These are phyloP conservation scores for Niebla homalea DNA, from an alignment of 495 filamentous ascomycete genomes.

Conservation along the genomic window DNA sequence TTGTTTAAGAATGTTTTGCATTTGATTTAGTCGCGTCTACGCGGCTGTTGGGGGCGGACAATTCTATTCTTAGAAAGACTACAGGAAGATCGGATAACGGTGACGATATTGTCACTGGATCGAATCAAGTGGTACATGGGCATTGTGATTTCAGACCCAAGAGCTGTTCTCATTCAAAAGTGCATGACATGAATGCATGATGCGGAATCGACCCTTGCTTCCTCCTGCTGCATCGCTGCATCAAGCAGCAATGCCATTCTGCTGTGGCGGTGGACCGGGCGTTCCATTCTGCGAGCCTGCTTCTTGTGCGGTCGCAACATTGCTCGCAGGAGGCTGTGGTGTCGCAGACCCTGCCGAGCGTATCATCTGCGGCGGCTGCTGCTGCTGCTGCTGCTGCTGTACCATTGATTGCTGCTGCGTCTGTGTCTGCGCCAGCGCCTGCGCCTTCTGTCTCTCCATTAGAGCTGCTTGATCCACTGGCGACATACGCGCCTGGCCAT, in stretches of 20 bases:
- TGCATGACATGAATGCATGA: no score
- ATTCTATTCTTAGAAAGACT: no score
- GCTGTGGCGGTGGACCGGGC: slow-evolving; percentile 22
- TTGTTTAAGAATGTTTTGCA: no score
- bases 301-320: slow-evolving; percentile 22
- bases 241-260: slow-evolving; percentile 14
- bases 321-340: slow-evolving; percentile 24
- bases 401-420: slow-evolving; percentile 12
- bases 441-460: slow-evolving; percentile 33
- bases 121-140: no score
- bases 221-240: no score
- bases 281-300: slow-evolving; percentile 34
- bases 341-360: slow-evolving; percentile 21
- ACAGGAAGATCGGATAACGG: no score
- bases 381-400: slow-evolving; percentile 27
- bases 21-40: no score
- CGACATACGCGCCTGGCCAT: slow-evolving; percentile 4
- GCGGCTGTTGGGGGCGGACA: no score
- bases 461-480: slow-evolving; percentile 32
- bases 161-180: no score
- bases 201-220: no score
- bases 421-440: slow-evolving; percentile 24
- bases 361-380: slow-evolving; percentile 11
- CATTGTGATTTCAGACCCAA: no score
- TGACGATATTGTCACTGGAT: no score